A percentile compares a stretch with the other conserved stretches of the same genome.
phyloP scores from a whole-genome alignment of 306 rosid genomes.

The Carpinus fangiana region DNA sequence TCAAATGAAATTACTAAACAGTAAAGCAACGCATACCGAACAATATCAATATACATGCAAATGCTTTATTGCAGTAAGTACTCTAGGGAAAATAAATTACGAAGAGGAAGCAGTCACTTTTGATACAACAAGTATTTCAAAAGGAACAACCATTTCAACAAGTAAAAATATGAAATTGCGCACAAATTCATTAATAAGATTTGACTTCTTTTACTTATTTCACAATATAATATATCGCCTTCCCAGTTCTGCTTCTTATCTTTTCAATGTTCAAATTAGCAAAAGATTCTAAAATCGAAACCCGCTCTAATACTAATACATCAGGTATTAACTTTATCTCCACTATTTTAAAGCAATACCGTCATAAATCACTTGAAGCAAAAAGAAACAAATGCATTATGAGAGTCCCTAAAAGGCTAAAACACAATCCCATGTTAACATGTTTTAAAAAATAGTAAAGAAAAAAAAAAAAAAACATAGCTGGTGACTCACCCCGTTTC shows the following conservation, averaged over 20 bases:
- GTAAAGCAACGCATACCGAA: no score
- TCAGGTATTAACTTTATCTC: background rate
- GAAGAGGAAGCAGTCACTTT: no score
- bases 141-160: no score
- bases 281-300: background rate
- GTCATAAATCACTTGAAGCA: background rate
- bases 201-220: background rate
- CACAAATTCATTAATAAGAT: no score
- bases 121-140: no score
- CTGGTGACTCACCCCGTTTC: conserved; percentile 23
- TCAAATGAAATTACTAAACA: background rate
- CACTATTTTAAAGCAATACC: background rate
- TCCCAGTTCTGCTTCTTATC: background rate
- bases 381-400: background rate
- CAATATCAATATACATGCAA: no score
- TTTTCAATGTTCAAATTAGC: background rate
- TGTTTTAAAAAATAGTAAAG: background rate
- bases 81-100: no score
- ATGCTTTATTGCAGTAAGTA: no score
- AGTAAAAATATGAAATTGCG: no score
- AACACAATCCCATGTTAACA: background rate
- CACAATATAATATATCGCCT: background rate
- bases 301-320: background rate
- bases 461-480: background rate
- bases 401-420: background rate